These are phyloP conservation scores for Saturnispora zaruensis DNA, from an alignment of 805 yeast species.

Conservation along the genomic window DNA sequence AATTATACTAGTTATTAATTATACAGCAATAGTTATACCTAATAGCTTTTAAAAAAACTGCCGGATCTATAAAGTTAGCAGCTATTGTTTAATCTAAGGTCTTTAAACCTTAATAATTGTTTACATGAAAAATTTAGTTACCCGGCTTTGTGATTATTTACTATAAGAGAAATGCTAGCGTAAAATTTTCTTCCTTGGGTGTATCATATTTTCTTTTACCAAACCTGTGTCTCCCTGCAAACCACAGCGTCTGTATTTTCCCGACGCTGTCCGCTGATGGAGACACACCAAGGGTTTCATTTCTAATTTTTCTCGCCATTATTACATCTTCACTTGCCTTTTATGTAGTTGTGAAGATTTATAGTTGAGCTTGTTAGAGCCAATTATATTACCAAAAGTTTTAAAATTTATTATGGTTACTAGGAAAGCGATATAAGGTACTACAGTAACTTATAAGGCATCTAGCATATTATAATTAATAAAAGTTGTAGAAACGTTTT, in stretches of 20 bases:
- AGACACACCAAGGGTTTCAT: background rate
- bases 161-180: background rate
- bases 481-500: too few relatives aligned
- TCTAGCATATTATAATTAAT: too few relatives aligned
- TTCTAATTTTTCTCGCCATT: slow-evolving; percentile 4
- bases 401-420: too few relatives aligned
- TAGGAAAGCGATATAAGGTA: too few relatives aligned
- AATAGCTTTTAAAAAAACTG: background rate
- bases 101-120: background rate
- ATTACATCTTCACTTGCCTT: background rate
- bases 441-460: background rate
- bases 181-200: background rate
- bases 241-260: slow-evolving; percentile 11
- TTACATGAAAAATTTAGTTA: background rate
- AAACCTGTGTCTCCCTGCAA: background rate
- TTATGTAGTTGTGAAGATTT: background rate
- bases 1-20: background rate
- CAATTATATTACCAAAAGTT: background rate
- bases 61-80: background rate
- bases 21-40: too few relatives aligned
- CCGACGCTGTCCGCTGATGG: slow-evolving; percentile 8
- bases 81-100: background rate
- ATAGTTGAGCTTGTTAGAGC: slow-evolving; percentile 2
- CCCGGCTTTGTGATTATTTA: background rate
- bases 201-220: background rate